Base-by-base conservation (phyloP, 2,329 filamentous ascomycete species). In the Aspergillus felis region DNA sequence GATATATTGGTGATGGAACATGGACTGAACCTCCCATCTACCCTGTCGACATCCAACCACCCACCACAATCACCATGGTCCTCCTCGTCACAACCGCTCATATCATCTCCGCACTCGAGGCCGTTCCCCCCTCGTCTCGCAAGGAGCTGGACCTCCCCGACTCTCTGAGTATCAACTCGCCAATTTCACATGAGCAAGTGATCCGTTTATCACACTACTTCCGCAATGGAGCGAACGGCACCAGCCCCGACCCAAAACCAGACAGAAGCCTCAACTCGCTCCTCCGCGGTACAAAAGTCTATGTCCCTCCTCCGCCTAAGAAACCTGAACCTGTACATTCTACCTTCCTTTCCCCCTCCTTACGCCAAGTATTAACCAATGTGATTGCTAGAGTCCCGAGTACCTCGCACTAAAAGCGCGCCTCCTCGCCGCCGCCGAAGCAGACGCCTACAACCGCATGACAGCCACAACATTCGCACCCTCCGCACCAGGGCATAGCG, bases 351-450 rank as follows among this genome's bases (percentile, higher is more conserved):
- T 35, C 10, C 20, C 42, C 12, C 10, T 14, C 10, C 27, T 5
- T 9, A 58, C 29, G 25, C 10, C 3, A 9, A 54, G 10, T 25
- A 25, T 41, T 50, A 3, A 44, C 10, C 17, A 50, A 27, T 14
- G 32, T 6, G 38, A n/a, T 35, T 14, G 1, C 32, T 14, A 69
- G 69, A 95, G 86, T 1, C 79, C 86, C 7, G 89, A 96, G 76
- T 97, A 93, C 78, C 90, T 91, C 72, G 88, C 87, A 6, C 80
- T 96, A 1, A 97, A 97, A 91, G 86, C 87, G 25, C 86, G 88
- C 17, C 85, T 99, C 22, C 90, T 91, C 61, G 85, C 83, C 59
- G 87, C 94, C 67, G 89, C 93, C 76, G 92, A 97, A 78, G 84
- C 87, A 63, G 85, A 88, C 60, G 82, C 85, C 53, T 99, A 97